A percentile compares a stretch with the other conserved stretches of the same genome.
phyloP scores from a whole-genome alignment of 1,284 basidiomycete species.

The Mrakiaceae sp. region DNA sequence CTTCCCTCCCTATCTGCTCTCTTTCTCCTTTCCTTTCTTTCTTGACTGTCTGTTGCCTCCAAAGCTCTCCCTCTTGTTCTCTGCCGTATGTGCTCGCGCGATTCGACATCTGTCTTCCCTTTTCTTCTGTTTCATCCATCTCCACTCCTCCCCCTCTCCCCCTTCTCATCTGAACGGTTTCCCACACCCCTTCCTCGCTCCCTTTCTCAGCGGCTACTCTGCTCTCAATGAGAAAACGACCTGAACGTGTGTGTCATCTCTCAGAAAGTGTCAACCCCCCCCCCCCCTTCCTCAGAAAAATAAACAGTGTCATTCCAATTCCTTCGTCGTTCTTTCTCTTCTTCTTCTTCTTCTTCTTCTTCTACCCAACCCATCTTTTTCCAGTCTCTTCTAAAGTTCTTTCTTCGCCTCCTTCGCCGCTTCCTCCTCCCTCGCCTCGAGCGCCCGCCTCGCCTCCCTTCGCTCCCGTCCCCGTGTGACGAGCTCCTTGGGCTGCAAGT shows the following conservation, averaged over 20 bases:
- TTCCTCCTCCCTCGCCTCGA: conserved; percentile 24
- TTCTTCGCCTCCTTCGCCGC: conserved; percentile 9
- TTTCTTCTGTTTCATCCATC: background rate
- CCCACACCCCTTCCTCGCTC: background rate
- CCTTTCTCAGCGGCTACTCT: background rate
- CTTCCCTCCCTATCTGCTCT: background rate
- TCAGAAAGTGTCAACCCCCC: background rate
- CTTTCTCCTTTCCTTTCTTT: background rate
- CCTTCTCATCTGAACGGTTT: background rate
- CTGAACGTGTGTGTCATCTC: background rate
- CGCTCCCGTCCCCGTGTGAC: conserved; percentile 71
- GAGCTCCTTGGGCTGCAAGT: conserved; percentile 73
- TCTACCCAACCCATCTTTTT: background rate
- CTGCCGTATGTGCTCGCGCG: too few species aligned
- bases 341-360: background rate
- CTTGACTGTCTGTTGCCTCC: background rate
- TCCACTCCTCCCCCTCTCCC: background rate
- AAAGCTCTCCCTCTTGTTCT: background rate
- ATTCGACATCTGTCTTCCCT: too few species aligned
- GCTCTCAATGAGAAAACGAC: background rate
- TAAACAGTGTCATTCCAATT: background rate
- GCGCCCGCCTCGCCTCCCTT: conserved; percentile 41
- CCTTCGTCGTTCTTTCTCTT: background rate
- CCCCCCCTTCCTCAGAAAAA: background rate
- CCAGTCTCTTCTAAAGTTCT: background rate